Evolutionary conservation across 257 asterid species (phyloP).

Genomic region (Ligustrum vulgare): DNA sequence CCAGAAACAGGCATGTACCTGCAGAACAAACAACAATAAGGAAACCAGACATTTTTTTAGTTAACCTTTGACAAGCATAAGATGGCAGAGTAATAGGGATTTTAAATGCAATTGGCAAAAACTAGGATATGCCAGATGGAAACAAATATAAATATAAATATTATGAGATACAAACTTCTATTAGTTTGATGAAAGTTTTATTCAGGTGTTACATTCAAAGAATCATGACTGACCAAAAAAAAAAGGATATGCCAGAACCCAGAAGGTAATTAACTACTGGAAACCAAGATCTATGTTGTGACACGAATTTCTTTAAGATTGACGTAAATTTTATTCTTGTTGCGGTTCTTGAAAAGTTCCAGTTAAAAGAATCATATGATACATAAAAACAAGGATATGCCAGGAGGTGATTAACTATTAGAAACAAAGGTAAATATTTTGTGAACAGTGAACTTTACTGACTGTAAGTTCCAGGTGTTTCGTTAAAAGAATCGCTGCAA

Average conservation of each 20-base stretch:
- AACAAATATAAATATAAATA: neutral
- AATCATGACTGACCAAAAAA: neutral
- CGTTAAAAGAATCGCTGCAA: neutral
- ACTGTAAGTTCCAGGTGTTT: neutral
- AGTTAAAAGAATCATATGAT: neutral
- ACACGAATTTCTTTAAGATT: neutral
- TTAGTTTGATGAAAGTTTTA: conserved; percentile 2
- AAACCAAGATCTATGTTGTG: neutral
- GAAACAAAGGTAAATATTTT: conserved; percentile 2
- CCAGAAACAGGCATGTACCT: conserved; percentile 91
- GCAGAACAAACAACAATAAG: conserved; percentile 24
- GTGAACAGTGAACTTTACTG: too few species aligned
- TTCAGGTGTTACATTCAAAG: neutral
- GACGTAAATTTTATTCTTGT: conserved; percentile 1
- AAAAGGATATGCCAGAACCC: conserved; percentile 6
- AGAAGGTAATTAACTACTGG: neutral
- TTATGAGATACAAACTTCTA: conserved; percentile 1
- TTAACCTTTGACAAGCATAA: conserved; percentile 4
- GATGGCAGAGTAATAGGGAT: neutral
- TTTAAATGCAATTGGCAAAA: conserved; percentile 6
- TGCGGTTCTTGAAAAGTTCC: neutral
- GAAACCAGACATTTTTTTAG: conserved; percentile 15
- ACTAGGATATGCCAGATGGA: neutral
- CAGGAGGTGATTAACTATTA: neutral
- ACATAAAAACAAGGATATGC: conserved; percentile 3